These are phyloP conservation scores for Begonia peltatifolia DNA, from an alignment of 306 rosid genomes.

Conservation along the genomic window DNA sequence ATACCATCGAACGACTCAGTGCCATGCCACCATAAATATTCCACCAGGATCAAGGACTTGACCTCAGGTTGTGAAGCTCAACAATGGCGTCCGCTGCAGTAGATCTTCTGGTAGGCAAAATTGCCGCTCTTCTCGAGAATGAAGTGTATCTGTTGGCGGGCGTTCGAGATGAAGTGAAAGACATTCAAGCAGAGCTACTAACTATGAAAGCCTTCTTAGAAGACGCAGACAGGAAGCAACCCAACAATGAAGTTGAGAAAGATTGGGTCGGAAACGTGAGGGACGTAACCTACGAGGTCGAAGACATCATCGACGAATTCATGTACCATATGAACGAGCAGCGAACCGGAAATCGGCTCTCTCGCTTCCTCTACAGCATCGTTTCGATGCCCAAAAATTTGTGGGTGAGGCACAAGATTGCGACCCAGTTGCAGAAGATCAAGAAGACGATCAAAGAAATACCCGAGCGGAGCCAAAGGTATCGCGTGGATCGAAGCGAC, in stretches of 20 bases:
- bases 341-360: neutral
- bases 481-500: neutral
- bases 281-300: neutral
- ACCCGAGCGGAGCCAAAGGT: slow-evolving; percentile 3
- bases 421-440: slow-evolving; percentile 1
- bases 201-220: slow-evolving; percentile 5
- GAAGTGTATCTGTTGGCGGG: too few relatives aligned
- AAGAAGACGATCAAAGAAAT: neutral
- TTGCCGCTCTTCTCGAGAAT: too few relatives aligned
- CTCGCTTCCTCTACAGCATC: neutral
- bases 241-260: neutral
- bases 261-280: neutral
- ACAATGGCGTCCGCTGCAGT: too few relatives aligned
- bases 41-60: too few relatives aligned
- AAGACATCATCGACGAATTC: neutral
- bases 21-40: too few relatives aligned
- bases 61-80: too few relatives aligned
- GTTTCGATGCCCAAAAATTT: slow-evolving; percentile 4
- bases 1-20: too few relatives aligned
- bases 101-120: too few relatives aligned
- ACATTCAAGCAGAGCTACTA: neutral
- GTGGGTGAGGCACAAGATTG: neutral
- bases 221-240: neutral
- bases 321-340: slow-evolving; percentile 1
- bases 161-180: too few relatives aligned